Percentiles rank a stretch among this genome's conserved stretches.
Evolutionary conservation across 2,329 filamentous ascomycete genomes (phyloP).

Genomic region (Fonsecaea nubica): DNA sequence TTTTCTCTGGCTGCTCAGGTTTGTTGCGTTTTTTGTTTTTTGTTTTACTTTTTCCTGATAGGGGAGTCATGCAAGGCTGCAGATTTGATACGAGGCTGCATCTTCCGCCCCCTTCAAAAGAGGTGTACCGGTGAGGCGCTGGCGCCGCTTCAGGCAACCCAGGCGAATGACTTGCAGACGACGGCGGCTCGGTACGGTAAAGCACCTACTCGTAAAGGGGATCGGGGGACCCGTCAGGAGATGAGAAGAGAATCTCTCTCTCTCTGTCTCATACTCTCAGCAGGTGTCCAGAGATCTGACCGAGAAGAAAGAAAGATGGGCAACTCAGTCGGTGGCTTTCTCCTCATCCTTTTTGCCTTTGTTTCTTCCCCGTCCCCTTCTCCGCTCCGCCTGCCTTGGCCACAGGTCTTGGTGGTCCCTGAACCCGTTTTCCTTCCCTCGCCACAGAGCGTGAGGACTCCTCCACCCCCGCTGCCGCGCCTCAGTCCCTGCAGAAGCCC

Average conservation of each 20-base stretch:
- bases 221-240: background rate
- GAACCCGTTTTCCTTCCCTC: too few relatives aligned
- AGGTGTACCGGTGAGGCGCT: background rate
- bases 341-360: too few relatives aligned
- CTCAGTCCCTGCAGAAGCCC: background rate
- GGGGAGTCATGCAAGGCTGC: background rate
- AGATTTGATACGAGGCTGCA: background rate
- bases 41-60: background rate
- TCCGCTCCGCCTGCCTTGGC: background rate
- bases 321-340: background rate
- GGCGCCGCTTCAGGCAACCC: background rate
- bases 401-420: background rate
- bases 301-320: background rate
- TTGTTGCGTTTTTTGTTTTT: background rate
- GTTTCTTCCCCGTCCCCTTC: background rate
- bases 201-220: background rate
- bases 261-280: background rate
- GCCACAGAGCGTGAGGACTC: too few relatives aligned
- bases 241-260: background rate
- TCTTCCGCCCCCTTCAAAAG: background rate
- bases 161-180: conserved; percentile 1
- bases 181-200: background rate
- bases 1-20: background rate
- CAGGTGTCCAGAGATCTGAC: background rate
- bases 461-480: background rate